These are phyloP conservation scores for Fusarium torreyae DNA, from an alignment of 2,329 filamentous ascomycete genomes.

Conservation along the genomic window DNA sequence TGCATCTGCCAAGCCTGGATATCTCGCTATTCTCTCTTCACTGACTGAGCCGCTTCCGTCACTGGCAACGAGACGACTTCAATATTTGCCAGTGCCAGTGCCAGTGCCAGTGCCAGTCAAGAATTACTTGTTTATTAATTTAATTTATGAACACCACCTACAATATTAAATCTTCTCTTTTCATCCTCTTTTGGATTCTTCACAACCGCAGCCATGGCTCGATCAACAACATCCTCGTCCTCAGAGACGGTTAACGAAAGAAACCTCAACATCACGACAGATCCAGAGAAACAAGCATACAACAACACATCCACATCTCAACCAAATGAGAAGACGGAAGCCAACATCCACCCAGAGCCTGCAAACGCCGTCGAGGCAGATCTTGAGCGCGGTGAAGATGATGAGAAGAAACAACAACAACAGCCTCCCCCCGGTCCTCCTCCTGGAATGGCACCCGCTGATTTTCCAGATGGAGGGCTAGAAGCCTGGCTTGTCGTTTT, in stretches of 20 bases:
- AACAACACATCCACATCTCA: conserved; percentile 15
- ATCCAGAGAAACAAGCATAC: conserved; percentile 31
- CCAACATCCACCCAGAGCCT: conserved; percentile 48
- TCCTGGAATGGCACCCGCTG: conserved; percentile 59
- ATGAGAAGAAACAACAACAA: conserved; percentile 34
- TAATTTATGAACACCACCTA: not conserved
- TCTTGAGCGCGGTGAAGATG: conserved; percentile 38
- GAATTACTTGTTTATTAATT: not conserved
- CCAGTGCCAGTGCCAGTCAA: not conserved
- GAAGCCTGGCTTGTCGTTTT: conserved; percentile 72
- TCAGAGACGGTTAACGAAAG: conserved; percentile 48
- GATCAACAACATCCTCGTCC: conserved; percentile 47
- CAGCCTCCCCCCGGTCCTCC: conserved; percentile 45
- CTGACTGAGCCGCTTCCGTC: not conserved
- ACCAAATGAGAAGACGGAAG: conserved; percentile 28
- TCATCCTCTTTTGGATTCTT: too few species aligned
- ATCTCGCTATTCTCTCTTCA: not conserved
- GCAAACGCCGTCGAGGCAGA: conserved; percentile 51
- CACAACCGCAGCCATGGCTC: conserved; percentile 36
- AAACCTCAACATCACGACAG: conserved; percentile 13
- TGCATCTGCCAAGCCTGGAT: not conserved
- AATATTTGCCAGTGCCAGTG: not conserved
- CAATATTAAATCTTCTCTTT: too few species aligned
- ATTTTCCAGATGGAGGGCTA: conserved; percentile 72
- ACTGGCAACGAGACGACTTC: not conserved